A percentile compares a stretch with the other conserved stretches of the same genome.
phyloP scores from a whole-genome alignment of 83 land plant species.

The Diphasiastrum complanatum region DNA sequence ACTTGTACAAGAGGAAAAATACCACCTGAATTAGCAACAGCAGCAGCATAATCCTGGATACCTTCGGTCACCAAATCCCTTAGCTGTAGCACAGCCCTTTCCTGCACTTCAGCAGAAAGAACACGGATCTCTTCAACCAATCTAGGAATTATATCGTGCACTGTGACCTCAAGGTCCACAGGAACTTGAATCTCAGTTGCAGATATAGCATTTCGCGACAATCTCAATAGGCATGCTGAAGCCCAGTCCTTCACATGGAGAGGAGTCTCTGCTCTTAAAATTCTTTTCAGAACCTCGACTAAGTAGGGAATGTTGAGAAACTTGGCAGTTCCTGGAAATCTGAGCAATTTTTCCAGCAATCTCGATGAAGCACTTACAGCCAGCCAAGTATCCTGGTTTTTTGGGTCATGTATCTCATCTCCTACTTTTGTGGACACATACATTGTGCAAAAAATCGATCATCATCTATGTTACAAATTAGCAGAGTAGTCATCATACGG shows the following conservation, averaged over 20 bases:
- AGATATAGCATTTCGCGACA: slow-evolving; percentile 26
- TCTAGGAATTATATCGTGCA: slow-evolving; percentile 62
- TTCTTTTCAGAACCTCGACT: slow-evolving; percentile 24
- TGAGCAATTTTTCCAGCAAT: slow-evolving; percentile 44
- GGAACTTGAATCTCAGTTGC: slow-evolving; percentile 22
- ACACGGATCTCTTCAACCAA: slow-evolving; percentile 46
- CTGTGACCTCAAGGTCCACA: slow-evolving; percentile 49
- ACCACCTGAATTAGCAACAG: slow-evolving; percentile 61
- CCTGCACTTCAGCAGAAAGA: slow-evolving; percentile 29
- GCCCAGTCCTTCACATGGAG: slow-evolving; percentile 65
- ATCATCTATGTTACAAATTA: too few species aligned
- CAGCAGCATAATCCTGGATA: slow-evolving; percentile 40
- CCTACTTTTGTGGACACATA: too few species aligned
- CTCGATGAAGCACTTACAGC: slow-evolving; percentile 50
- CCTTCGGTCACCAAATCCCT: slow-evolving; percentile 53
- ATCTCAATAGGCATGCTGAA: slow-evolving; percentile 57
- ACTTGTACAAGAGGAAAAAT: slow-evolving; percentile 64
- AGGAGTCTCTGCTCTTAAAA: slow-evolving; percentile 42
- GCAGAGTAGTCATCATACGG: too few species aligned
- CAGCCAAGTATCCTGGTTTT: slow-evolving; percentile 46
- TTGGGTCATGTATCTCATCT: slow-evolving; percentile 15
- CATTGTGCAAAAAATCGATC: too few species aligned
- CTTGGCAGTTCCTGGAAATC: too few species aligned
- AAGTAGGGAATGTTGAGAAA: too few species aligned
- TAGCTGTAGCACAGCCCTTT: slow-evolving; percentile 55